These are phyloP conservation scores for Yamadazyma kanchanaburiensis DNA, from an alignment of 1,139 yeast species.

Conservation along the genomic window DNA sequence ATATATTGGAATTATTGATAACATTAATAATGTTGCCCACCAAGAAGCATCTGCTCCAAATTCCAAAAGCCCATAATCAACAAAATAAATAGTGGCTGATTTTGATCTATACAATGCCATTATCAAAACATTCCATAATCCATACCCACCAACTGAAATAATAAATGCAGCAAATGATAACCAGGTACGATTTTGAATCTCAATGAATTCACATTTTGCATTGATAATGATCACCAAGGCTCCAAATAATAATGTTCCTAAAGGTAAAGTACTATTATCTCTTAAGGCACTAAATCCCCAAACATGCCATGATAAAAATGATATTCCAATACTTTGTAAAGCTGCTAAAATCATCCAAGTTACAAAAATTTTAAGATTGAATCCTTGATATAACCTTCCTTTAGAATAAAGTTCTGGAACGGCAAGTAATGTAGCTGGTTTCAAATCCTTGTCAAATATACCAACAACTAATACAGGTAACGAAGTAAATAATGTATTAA, in stretches of 20 bases:
- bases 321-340: constrained; percentile 64
- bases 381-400: constrained; percentile 75
- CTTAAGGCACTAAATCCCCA: constrained; percentile 66
- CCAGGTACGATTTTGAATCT: constrained; percentile 79
- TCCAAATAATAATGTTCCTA: constrained; percentile 75
- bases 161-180: constrained; percentile 65
- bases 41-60: constrained; percentile 80
- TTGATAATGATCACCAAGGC: constrained; percentile 71
- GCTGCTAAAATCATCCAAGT: constrained; percentile 82
- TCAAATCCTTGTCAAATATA: constrained; percentile 89
- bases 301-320: constrained; percentile 61
- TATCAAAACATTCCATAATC: constrained; percentile 78
- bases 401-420: constrained; percentile 84
- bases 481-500: constrained; percentile 91
- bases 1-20: constrained; percentile 55
- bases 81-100: constrained; percentile 67
- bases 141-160: constrained; percentile 85
- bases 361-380: constrained; percentile 65
- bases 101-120: constrained; percentile 62
- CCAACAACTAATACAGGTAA: constrained; percentile 90
- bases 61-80: constrained; percentile 61
- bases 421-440: constrained; percentile 83
- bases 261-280: constrained; percentile 78
- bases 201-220: constrained; percentile 74
- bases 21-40: constrained; percentile 74